A percentile compares a stretch with the other conserved stretches of the same genome.
phyloP scores from a whole-genome alignment of 2,329 filamentous ascomycete genomes.

The Aspergillus caelatus region DNA sequence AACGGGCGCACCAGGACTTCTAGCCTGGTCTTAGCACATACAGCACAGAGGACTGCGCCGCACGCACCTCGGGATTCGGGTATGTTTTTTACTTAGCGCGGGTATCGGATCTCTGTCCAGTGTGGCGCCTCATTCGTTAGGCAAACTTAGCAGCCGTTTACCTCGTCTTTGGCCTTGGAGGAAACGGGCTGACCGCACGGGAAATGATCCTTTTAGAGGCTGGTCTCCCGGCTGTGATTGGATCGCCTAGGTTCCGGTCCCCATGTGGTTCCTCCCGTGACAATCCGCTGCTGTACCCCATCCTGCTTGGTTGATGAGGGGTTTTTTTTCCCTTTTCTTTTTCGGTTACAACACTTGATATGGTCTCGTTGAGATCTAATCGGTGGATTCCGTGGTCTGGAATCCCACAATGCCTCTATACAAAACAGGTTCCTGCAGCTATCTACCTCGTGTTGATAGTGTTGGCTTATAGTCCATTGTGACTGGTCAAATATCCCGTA shows the following conservation, averaged over 20 bases:
- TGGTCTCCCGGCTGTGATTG: conserved; percentile 3
- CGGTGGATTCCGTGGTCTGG: conserved; percentile 4
- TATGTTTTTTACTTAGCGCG: background rate
- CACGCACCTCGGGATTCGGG: conserved; percentile 6
- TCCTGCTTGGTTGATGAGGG: conserved; percentile 5
- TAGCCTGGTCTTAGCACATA: background rate
- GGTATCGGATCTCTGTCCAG: conserved; percentile 12
- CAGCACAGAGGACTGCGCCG: background rate
- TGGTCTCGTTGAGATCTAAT: background rate
- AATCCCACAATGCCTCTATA: background rate
- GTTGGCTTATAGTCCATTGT: background rate
- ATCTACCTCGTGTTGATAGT: background rate
- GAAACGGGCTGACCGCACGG: conserved; percentile 11
- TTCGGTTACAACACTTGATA: conserved; percentile 1
- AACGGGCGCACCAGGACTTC: background rate
- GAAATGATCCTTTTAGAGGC: conserved; percentile 12
- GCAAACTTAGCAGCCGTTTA: conserved; percentile 14
- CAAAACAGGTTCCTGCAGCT: conserved; percentile 4
- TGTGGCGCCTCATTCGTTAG: background rate
- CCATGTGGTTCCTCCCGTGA: conserved; percentile 17
- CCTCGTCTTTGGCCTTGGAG: conserved; percentile 2
- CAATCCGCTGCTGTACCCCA: conserved; percentile 12
- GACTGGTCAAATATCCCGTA: background rate
- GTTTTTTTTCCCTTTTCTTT: background rate
- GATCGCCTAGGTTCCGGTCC: conserved; percentile 8